Base-by-base conservation (phyloP, 2,329 filamentous ascomycete species). In the Aureobasidium vineae region DNA sequence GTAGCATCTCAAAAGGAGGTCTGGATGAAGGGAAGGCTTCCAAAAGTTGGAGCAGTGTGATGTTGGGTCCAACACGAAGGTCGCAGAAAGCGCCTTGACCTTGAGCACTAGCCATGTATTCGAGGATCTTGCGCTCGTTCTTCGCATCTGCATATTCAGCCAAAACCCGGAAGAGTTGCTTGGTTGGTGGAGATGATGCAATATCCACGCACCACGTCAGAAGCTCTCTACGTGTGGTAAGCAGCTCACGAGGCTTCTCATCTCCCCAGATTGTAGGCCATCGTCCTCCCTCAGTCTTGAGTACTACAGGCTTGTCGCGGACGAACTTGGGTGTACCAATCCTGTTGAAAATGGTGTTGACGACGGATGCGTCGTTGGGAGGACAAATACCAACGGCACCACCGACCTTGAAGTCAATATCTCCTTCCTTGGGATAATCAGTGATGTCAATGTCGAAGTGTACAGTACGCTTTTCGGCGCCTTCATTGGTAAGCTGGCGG, bases 191-290 rank as follows among this genome's bases (percentile, higher is more conserved):
- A 72, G 94, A 92, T 16, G 92, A 96, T 77, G 97, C 92, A 69
- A 98, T 87, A 76, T 99, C 95, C 31, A 90, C 88, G 76, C 93
- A 97, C 95, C 95, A 99, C 11, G 90, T 96, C 65, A 99, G 82
- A n/a, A 99, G 82, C 76, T 96, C 94, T 59, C 94, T 86, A 56
- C 94, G 88, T 0, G 93, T 98, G 3, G 94, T 97, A 66, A 93
- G 82, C n/a, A 99, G 82, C 75, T 95, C 89, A 66, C 95, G 87
- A 7, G 93, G 79, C 77, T 90, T 80, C 23, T 98, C 94, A 2
- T 96, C 91, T 49, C 94, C 95, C 95, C 95, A 99, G 59, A 99
- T 96, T 0, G 95, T 99, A 4, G 95, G 95, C 94, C 94, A 99
- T 59, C 95, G 86, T 40, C 94, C 94, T 68, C 84, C 86, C 41